A percentile compares a stretch with the other conserved stretches of the same genome.
These are phyloP conservation scores for Hibiscus tridactylites DNA, from an alignment of 345 rosid species.

Conservation along the genomic window DNA sequence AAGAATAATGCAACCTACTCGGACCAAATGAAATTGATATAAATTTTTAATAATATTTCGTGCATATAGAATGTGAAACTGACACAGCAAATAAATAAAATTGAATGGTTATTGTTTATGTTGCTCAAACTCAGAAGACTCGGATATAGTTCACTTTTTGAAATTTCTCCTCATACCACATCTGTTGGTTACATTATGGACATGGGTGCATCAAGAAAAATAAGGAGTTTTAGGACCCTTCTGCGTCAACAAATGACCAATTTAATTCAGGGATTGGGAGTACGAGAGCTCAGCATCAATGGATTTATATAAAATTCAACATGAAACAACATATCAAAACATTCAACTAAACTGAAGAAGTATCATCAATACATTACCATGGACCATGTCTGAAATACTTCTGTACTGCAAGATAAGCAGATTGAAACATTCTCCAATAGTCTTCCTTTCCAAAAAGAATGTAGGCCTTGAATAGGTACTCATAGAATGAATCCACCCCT, in stretches of 20 bases:
- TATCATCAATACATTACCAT: conserved; percentile 45
- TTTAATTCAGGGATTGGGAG: background rate
- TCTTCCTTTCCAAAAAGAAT: conserved; percentile 95
- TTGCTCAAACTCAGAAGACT: background rate
- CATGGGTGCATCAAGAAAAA: background rate
- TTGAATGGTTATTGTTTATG: background rate
- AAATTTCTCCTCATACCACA: background rate
- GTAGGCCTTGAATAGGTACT: conserved; percentile 85
- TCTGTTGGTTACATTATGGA: background rate
- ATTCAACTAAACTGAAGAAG: background rate
- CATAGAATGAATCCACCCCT: conserved; percentile 98
- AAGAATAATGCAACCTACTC: background rate
- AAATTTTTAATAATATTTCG: background rate
- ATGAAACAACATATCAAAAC: background rate
- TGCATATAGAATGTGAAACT: background rate
- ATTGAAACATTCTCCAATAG: conserved; percentile 89
- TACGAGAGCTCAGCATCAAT: background rate
- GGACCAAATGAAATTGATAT: background rate
- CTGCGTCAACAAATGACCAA: background rate
- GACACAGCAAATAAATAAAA: background rate
- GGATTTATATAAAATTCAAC: background rate
- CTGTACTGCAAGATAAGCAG: conserved; percentile 89
- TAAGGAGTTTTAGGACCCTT: background rate
- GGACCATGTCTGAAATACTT: conserved; percentile 90
- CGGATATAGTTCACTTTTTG: background rate